These are phyloP conservation scores for Fulvia fulva DNA, from an alignment of 2,329 filamentous ascomycete genomes.

Conservation along the genomic window DNA sequence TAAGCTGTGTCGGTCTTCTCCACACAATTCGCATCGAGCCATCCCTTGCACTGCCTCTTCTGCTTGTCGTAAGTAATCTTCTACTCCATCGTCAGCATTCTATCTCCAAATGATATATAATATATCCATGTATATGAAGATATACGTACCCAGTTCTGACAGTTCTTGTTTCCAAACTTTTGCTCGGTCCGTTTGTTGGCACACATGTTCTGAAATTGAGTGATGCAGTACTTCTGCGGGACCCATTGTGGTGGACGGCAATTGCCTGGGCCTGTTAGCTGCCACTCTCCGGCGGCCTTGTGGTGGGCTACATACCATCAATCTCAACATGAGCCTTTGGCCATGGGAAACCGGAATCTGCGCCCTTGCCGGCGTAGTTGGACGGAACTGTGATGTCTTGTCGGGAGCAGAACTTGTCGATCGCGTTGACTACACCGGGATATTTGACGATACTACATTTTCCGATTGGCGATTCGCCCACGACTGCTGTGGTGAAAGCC, in stretches of 20 bases:
- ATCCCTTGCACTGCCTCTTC: background rate
- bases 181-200: constrained; percentile 5
- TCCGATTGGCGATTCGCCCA: background rate
- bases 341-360: background rate
- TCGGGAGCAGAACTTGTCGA: constrained; percentile 6
- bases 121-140: too few relatives aligned
- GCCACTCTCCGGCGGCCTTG: background rate
- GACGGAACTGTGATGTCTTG: constrained; percentile 3
- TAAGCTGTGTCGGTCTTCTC: background rate
- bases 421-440: constrained; percentile 2
- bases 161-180: constrained; percentile 9
- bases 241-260: constrained; percentile 18
- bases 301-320: background rate
- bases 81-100: background rate
- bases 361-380: constrained; percentile 1
- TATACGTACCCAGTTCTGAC: constrained; percentile 15
- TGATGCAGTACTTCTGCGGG: constrained; percentile 17
- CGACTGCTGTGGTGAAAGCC: background rate
- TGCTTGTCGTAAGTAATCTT: background rate
- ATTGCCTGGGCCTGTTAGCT: constrained; percentile 1
- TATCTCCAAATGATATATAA: background rate
- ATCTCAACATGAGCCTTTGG: background rate
- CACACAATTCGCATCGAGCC: too few relatives aligned
- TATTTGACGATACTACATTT: background rate
- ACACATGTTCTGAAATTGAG: constrained; percentile 19